Evolutionary conservation across 2,329 filamentous ascomycete species (phyloP).

Genomic region (Cladobotryum mycophilum): DNA sequence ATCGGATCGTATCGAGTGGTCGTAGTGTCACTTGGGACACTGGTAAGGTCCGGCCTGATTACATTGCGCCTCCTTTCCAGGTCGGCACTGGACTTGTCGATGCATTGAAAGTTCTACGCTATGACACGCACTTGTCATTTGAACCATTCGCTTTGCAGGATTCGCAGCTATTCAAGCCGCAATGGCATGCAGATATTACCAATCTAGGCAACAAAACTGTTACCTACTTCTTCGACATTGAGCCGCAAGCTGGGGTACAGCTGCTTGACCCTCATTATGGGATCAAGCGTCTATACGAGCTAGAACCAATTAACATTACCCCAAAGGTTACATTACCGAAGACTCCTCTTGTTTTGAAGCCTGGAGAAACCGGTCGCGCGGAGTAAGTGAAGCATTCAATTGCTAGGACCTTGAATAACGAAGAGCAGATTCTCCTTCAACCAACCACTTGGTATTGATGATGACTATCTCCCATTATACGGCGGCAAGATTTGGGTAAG

Average conservation of each 20-base stretch:
- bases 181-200: conserved; percentile 33
- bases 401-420: not conserved
- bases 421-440: conserved; percentile 24
- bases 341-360: conserved; percentile 16
- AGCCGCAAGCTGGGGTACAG: conserved; percentile 35
- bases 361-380: conserved; percentile 24
- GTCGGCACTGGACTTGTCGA: conserved; percentile 43
- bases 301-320: conserved; percentile 23
- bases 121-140: conserved; percentile 29
- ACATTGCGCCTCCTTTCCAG: conserved; percentile 31
- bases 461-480: conserved; percentile 36
- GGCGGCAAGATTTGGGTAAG: conserved; percentile 37
- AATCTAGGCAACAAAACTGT: conserved; percentile 36
- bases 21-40: conserved; percentile 25
- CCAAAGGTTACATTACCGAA: conserved; percentile 25
- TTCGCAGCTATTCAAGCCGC: conserved; percentile 34
- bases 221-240: conserved; percentile 35
- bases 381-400: conserved; percentile 16
- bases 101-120: conserved; percentile 36
- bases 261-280: conserved; percentile 25
- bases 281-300: conserved; percentile 20
- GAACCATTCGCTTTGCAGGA: conserved; percentile 44
- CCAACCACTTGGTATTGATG: conserved; percentile 22
- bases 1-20: conserved; percentile 31
- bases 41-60: conserved; percentile 16